Evolutionary conservation across 2,329 filamentous ascomycete genomes (phyloP), one percentile per base, ranked within the genome.

Genomic region (Tympanopsis confertula): DNA sequence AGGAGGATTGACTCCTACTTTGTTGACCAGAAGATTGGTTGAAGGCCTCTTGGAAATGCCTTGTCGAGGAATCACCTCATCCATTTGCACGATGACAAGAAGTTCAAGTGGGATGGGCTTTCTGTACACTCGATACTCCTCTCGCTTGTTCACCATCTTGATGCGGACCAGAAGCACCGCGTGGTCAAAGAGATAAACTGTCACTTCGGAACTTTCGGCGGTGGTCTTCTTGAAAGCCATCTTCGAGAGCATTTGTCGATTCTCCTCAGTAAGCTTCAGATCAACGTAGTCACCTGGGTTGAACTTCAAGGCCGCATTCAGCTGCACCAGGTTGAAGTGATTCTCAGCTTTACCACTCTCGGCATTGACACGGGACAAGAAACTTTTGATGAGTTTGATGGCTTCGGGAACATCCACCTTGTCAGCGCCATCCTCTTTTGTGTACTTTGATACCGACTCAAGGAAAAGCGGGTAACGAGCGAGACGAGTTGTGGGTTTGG

Each of bases 311-410:
- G 94, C 85, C 48, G 91, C 80, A 54, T 95, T 91, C 20, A 98
- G 71, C 47, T 87, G 84, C 57, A 89, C 82, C 40, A 98, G 65
- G 55, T 96, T 96, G 69, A 94, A 96, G 38, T 91, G 82, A 55
- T 98, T 98, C 60, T 98, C 91, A 1, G 91, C 87, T 63, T 94
- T 95, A 49, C 91, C 91, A 47, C 87, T 94, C 58, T 96, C 91
- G 13, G 85, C 74, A 52, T 98, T 98, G 53, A 98, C 91, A 45
- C 85, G 75, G 37, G 77, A 82, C 36, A 98, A 65, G 47, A 94
- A 82, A 47, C 89, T 85, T 50, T 86, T 81, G 61, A 98, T 95
- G 57, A 86, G 73, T 19, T 69, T 74, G 48, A 96, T 76, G 5
- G 91, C 91, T 57, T 86, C 86, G 1, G 89, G 91, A 44, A 98